phyloP scores from a whole-genome alignment of 768 basidiomycete genomes.

The Pleurotus cornucopiae region DNA sequence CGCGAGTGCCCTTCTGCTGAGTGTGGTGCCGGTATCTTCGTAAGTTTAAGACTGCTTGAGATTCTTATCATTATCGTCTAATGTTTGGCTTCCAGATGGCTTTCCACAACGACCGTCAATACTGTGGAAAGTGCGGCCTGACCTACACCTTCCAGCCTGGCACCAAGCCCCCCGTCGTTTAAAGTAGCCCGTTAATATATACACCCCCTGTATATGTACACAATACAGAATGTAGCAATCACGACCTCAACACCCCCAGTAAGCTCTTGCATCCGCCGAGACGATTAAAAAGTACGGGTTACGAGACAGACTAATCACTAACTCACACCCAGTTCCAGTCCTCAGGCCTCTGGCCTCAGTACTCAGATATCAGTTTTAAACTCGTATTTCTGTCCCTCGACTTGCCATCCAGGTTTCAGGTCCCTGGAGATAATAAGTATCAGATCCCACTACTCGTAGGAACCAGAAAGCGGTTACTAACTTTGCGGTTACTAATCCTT shows the following conservation, averaged over 20 bases:
- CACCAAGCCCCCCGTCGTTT: constrained; percentile 71
- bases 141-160: constrained; percentile 84
- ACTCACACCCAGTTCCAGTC: too few relatives aligned
- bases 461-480: constrained; percentile 3
- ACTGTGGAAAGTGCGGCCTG: constrained; percentile 93
- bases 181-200: constrained; percentile 18
- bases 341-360: too few relatives aligned
- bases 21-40: constrained; percentile 84
- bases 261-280: too few relatives aligned
- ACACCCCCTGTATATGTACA: background rate
- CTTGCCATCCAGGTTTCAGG: constrained; percentile 17
- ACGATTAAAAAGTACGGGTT: too few relatives aligned
- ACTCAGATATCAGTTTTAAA: background rate
- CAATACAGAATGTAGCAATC: background rate
- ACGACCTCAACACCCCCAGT: too few relatives aligned
- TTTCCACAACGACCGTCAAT: constrained; percentile 97
- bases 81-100: constrained; percentile 69
- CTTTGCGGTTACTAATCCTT: constrained; percentile 16
- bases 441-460: background rate
- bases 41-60: constrained; percentile 30
- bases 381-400: constrained; percentile 14
- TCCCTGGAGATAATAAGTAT: background rate
- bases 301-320: too few relatives aligned
- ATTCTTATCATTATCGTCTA: background rate
- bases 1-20: constrained; percentile 89